A percentile compares a stretch with the other conserved stretches of the same genome.
Evolutionary conservation across 495 filamentous ascomycete species (phyloP).

Genomic region (Neurospora sp.): DNA sequence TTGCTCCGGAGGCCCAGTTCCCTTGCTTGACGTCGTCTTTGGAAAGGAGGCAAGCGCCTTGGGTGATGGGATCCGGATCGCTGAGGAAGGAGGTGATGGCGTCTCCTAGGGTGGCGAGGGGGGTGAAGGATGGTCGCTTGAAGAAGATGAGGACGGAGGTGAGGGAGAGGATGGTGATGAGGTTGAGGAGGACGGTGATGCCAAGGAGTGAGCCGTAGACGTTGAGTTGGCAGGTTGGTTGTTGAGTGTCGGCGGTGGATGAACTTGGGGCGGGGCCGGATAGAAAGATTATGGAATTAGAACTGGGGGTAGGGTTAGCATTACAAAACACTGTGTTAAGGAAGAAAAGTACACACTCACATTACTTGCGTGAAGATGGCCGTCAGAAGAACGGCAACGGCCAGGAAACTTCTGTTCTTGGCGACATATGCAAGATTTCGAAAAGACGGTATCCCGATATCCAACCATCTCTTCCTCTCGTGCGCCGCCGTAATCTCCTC

Average conservation of each 20-base stretch:
- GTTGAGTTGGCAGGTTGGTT: constrained; percentile 27
- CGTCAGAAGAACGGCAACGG: constrained; percentile 23
- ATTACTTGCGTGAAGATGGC: constrained; percentile 34
- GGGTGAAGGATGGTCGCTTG: constrained; percentile 22
- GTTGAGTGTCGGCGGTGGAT: not conserved
- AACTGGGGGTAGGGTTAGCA: constrained; percentile 19
- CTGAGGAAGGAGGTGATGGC: constrained; percentile 36
- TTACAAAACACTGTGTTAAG: not conserved
- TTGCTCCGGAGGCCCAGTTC: constrained; percentile 21
- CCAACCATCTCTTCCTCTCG: constrained; percentile 34
- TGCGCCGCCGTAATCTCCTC: constrained; percentile 42
- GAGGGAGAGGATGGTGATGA: constrained; percentile 25
- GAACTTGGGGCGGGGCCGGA: constrained; percentile 11
- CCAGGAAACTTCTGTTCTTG: constrained; percentile 25
- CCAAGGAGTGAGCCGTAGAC: constrained; percentile 33
- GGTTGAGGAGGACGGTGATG: constrained; percentile 29
- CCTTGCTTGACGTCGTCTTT: constrained; percentile 31
- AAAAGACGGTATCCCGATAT: constrained; percentile 43
- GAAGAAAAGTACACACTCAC: constrained; percentile 15
- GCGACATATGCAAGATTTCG: constrained; percentile 37
- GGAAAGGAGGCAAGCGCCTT: constrained; percentile 27
- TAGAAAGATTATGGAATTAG: constrained; percentile 37
- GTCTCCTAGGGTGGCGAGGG: constrained; percentile 36
- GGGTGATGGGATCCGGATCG: constrained; percentile 28
- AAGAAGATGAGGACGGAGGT: constrained; percentile 23